A percentile compares a stretch with the other conserved stretches of the same genome.
Evolutionary conservation across 352 stramenopile species (phyloP).

Genomic region (Pythium apleroticum): DNA sequence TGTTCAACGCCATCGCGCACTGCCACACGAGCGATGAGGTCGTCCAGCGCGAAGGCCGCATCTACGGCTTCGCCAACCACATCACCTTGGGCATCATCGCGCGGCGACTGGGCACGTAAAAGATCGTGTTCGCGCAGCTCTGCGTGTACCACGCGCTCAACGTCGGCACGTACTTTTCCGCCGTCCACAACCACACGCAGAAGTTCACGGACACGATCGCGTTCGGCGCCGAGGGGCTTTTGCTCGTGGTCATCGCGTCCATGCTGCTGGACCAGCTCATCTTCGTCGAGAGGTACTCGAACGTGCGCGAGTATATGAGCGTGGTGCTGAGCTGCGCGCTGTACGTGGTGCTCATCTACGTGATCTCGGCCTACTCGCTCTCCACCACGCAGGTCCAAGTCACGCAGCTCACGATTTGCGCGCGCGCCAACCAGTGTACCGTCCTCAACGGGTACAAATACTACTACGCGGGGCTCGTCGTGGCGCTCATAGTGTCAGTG

Average conservation of each 20-base stretch:
- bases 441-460: constrained; percentile 11
- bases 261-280: constrained; percentile 25
- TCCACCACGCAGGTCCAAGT: constrained; percentile 18
- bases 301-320: constrained; percentile 19
- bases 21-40: constrained; percentile 15
- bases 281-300: constrained; percentile 25
- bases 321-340: constrained; percentile 11
- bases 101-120: constrained; percentile 22
- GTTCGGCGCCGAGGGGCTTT: constrained; percentile 17
- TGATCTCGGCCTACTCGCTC: constrained; percentile 12
- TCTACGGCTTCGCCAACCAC: constrained; percentile 23
- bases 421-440: constrained; percentile 18
- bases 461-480: constrained; percentile 17
- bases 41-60: constrained; percentile 11
- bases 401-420: constrained; percentile 16
- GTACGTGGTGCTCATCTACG: constrained; percentile 9
- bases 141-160: constrained; percentile 23
- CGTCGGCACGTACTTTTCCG: constrained; percentile 24
- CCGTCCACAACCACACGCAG: constrained; percentile 22
- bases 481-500: constrained; percentile 11
- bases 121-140: constrained; percentile 26
- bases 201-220: constrained; percentile 27
- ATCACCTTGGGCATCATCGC: constrained; percentile 27
- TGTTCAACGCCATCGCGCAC: constrained; percentile 24
- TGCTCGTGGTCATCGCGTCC: constrained; percentile 23